phyloP scores from a whole-genome alignment of 2,329 filamentous ascomycete genomes.

The Amauroascus verrucosus region DNA sequence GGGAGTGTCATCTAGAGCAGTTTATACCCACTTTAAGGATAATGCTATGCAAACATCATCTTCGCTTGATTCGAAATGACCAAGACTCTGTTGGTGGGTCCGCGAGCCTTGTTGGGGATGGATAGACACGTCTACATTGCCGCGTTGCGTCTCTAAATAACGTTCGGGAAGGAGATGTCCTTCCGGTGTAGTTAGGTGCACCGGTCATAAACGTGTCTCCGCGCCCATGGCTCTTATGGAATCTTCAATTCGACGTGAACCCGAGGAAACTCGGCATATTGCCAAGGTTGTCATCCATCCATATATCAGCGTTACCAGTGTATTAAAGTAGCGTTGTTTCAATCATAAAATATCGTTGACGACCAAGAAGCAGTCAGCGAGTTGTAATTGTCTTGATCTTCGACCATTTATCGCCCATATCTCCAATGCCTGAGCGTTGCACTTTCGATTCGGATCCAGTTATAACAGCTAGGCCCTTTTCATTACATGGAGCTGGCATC shows the following conservation, averaged over 20 bases:
- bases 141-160: too few species aligned
- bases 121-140: too few species aligned
- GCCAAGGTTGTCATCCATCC: neutral
- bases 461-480: constrained; percentile 2
- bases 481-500: constrained; percentile 24
- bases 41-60: neutral
- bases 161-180: too few species aligned
- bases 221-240: too few species aligned
- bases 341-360: neutral
- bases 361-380: neutral
- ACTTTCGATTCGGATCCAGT: neutral
- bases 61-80: neutral
- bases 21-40: neutral
- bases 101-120: too few species aligned
- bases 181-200: too few species aligned
- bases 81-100: too few species aligned
- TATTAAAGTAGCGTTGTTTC: neutral
- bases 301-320: neutral
- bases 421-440: neutral
- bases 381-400: neutral
- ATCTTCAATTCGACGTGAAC: too few species aligned
- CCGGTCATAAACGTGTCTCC: too few species aligned
- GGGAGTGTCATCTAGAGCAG: neutral
- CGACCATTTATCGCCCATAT: neutral
- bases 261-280: neutral